phyloP scores from a whole-genome alignment of 2,329 filamentous ascomycete species.

The Fusarium pseudocircinatum region DNA sequence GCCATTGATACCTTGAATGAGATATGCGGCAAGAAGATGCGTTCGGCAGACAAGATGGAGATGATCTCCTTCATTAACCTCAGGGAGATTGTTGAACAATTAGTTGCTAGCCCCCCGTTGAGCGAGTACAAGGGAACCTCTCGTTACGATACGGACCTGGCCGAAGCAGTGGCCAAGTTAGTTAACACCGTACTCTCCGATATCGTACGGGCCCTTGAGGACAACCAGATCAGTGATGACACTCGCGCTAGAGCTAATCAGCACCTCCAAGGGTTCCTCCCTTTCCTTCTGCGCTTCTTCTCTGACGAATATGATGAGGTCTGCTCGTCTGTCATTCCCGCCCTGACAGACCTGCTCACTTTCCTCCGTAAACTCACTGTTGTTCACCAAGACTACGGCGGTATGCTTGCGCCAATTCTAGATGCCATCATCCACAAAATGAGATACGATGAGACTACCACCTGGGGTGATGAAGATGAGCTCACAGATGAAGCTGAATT shows the following conservation, averaged over 20 bases:
- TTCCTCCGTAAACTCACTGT: constrained; percentile 84
- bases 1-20: constrained; percentile 96
- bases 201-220: constrained; percentile 86
- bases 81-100: constrained; percentile 82
- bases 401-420: constrained; percentile 86
- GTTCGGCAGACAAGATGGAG: constrained; percentile 88
- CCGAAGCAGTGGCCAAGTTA: constrained; percentile 93
- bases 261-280: constrained; percentile 83
- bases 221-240: constrained; percentile 66
- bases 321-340: constrained; percentile 94
- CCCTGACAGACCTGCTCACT: constrained; percentile 89
- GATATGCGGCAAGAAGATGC: constrained; percentile 98
- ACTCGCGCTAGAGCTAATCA: constrained; percentile 80
- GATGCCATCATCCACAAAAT: constrained; percentile 95
- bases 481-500: constrained; percentile 98
- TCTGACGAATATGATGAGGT: constrained; percentile 98
- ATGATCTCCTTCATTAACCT: constrained; percentile 93
- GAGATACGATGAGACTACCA: constrained; percentile 95
- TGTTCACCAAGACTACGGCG: constrained; percentile 78
- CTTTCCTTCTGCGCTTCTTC: constrained; percentile 91
- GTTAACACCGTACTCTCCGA: constrained; percentile 91
- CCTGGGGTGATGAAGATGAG: constrained; percentile 93
- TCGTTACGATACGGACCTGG: constrained; percentile 93
- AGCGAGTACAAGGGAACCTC: constrained; percentile 81
- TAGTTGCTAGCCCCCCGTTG: constrained; percentile 84